Base-by-base conservation (phyloP, 768 basidiomycete species). In the Leccinum sublutescens region DNA sequence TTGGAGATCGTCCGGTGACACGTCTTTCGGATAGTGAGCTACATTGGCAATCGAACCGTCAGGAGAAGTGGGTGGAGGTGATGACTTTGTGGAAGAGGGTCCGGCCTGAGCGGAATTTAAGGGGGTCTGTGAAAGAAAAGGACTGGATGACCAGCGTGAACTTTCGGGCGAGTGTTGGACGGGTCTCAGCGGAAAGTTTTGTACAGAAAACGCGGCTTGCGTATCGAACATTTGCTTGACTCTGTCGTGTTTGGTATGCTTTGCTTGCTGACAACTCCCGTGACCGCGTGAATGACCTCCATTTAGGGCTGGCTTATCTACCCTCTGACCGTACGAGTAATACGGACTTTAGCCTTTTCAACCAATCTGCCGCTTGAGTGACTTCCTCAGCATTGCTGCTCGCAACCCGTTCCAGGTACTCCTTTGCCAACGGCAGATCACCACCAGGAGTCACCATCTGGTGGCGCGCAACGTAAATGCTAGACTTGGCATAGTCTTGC, bases 371-470 rank as follows among this genome's bases (percentile, higher is more conserved):
- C 0, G 91, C 93, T 56, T 80, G 81, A 12, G 81, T 82, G 17
- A 90, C 89, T 65, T 95, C 92, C 67, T 93, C 91, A 11, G 85
- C 84, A 73, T 95, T 94, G 66, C 89, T 93, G 50, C 74, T 74
- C 4, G 90, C 85, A 27, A 97, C 85, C 51, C 78, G 79, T 59
- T 92, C 85, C 31, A 94, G 77, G 71, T 88, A 90, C 52, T 86
- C 82, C 65, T 79, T 80, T 14, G 94, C 93, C 60, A 94, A 76
- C 33, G 72, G 65, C n/a, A 92, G 68, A 71, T 92, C 84, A 25
- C 87, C 86, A 54, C 83, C 79, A 49, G 85, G 77, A 40, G 79
- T 78, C 52, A 78, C 72, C 71, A 93, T 80, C 63, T 94, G 85
- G 66, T 89, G 85, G 58, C 89, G 87, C 15, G 94, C 94, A 34